Percentiles rank a stretch among this genome's conserved stretches.
phyloP scores from a whole-genome alignment of 1,284 basidiomycete species.

The Naganishia albida region DNA sequence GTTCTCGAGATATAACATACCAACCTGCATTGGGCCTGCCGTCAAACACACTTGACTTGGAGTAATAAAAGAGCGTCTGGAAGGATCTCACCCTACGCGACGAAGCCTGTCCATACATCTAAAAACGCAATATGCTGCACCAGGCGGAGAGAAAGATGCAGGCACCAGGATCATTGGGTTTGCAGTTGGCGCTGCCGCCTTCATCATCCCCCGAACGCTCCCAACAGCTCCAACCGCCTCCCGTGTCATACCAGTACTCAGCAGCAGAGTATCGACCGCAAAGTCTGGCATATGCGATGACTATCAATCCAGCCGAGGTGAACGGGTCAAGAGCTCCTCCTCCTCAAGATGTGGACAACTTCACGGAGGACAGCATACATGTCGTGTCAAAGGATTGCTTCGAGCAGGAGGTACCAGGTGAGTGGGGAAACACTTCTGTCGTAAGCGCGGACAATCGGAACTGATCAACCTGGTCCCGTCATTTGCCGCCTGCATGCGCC shows the following conservation, averaged over 20 bases:
- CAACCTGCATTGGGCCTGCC: too few relatives aligned
- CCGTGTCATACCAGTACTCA: neutral
- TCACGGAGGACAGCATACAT: neutral
- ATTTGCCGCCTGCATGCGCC: neutral
- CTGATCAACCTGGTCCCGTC: neutral
- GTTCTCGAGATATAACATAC: too few relatives aligned
- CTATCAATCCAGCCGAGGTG: constrained; percentile 9
- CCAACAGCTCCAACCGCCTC: neutral
- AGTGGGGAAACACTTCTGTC: neutral
- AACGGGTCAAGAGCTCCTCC: neutral
- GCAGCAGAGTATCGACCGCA: neutral
- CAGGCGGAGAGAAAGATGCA: neutral
- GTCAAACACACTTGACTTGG: too few relatives aligned
- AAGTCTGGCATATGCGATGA: constrained; percentile 13
- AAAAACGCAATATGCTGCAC: neutral
- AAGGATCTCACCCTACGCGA: too few relatives aligned
- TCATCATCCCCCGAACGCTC: constrained; percentile 36
- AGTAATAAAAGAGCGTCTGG: too few relatives aligned
- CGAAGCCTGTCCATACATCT: too few relatives aligned
- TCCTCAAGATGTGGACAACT: neutral
- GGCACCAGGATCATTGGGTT: neutral
- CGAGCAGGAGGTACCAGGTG: too few relatives aligned
- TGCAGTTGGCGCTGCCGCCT: constrained; percentile 40
- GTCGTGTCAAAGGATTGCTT: neutral
- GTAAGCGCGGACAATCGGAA: neutral